phyloP scores from a whole-genome alignment of 192 early-diverging fungal genomes.

The Obelidium mucronatum region DNA sequence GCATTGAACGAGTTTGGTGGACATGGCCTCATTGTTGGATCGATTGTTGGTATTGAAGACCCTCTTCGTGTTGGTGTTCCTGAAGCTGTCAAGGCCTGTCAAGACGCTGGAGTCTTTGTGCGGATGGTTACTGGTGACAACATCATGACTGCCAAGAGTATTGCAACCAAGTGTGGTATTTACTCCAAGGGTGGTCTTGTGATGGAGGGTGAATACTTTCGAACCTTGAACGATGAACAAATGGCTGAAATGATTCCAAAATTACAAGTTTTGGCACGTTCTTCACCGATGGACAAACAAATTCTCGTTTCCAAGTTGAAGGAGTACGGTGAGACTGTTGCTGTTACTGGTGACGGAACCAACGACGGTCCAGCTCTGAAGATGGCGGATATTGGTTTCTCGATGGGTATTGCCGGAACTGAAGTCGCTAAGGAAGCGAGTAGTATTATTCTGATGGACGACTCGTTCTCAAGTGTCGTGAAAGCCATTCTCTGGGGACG shows the following conservation, averaged over 20 bases:
- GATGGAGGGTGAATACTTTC: conserved; percentile 83
- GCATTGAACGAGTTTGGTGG: conserved; percentile 1
- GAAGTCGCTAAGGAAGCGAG: conserved; percentile 98
- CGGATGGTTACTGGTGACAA: conserved; percentile 81
- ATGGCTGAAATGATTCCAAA: conserved; percentile 53
- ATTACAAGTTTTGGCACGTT: conserved; percentile 81
- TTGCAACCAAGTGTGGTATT: conserved; percentile 57
- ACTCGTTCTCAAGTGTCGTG: conserved; percentile 93
- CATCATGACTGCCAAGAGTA: conserved; percentile 79
- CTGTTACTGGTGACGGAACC: conserved; percentile 97
- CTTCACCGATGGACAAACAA: conserved; percentile 89
- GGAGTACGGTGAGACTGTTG: conserved; percentile 83
- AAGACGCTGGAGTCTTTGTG: conserved; percentile 84
- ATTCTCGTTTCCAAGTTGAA: conserved; percentile 77
- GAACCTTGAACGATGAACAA: conserved; percentile 69
- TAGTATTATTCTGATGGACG: conserved; percentile 93
- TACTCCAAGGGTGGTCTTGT: conserved; percentile 52
- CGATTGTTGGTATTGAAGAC: conserved; percentile 88
- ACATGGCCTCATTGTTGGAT: conserved; percentile 47
- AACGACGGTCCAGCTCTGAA: conserved; percentile 95
- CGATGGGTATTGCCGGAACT: conserved; percentile 92
- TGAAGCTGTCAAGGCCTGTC: conserved; percentile 77
- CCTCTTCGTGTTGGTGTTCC: conserved; percentile 82
- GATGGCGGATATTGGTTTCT: conserved; percentile 90
- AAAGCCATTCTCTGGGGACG: conserved; percentile 96